phyloP scores from a whole-genome alignment of 768 basidiomycete species.

The Scleroderma citrinum region DNA sequence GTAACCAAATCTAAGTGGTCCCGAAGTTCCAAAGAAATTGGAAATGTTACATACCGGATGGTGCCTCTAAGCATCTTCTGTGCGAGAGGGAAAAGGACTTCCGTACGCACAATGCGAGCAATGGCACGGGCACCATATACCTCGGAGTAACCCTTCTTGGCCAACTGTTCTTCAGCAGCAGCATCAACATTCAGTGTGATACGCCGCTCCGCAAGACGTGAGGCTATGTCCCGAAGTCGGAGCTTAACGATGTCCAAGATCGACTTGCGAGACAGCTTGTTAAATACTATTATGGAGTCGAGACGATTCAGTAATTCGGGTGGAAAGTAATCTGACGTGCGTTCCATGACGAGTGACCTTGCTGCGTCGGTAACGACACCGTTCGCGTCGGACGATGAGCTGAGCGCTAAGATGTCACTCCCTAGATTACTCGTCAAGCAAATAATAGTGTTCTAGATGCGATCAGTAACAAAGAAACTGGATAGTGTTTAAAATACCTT shows the following conservation, averaged over 20 bases:
- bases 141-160: slow-evolving; percentile 72
- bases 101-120: slow-evolving; percentile 76
- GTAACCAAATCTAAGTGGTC: not conserved
- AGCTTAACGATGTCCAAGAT: slow-evolving; percentile 77
- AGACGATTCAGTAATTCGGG: slow-evolving; percentile 88
- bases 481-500: slow-evolving; percentile 40
- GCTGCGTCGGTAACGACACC: slow-evolving; percentile 62
- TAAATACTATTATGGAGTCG: slow-evolving; percentile 85
- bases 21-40: not conserved
- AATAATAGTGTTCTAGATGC: slow-evolving; percentile 76
- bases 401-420: slow-evolving; percentile 68
- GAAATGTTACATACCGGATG: slow-evolving; percentile 49
- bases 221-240: slow-evolving; percentile 68
- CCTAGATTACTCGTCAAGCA: slow-evolving; percentile 88
- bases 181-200: slow-evolving; percentile 70
- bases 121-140: slow-evolving; percentile 86
- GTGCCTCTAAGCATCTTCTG: slow-evolving; percentile 75
- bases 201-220: slow-evolving; percentile 54
- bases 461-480: not conserved
- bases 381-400: slow-evolving; percentile 52
- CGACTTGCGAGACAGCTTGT: slow-evolving; percentile 71
- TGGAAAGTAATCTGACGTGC: slow-evolving; percentile 77
- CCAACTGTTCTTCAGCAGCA: slow-evolving; percentile 62
- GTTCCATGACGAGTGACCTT: slow-evolving; percentile 60
- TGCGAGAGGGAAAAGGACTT: slow-evolving; percentile 79